Base-by-base conservation (phyloP, 2,329 filamentous ascomycete genomes). In the Aspergillus oerlinghausenensis region DNA sequence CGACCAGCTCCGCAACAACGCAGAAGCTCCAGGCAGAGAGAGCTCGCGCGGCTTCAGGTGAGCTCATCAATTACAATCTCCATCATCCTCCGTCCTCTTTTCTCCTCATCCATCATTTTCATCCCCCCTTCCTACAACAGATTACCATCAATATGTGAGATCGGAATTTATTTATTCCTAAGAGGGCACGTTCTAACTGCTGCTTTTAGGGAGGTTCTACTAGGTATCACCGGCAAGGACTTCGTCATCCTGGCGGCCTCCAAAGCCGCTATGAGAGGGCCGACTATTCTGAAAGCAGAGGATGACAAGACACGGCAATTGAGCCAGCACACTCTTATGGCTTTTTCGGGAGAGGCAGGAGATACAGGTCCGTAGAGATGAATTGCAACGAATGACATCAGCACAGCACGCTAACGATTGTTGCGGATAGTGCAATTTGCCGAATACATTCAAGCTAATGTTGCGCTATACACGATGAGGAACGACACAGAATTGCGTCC, bases 161-260 rank as follows among this genome's bases (percentile, higher is more conserved):
- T n/a, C 17, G 29, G 50, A 6, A 14, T 21, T 23, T 11, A 47
- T 1, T 14, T 26, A 17, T 47, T 23, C 6, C 11, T 2, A 14
- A 57, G 63, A 51, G 60, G 50, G 23, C 51, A 11, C 45, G 50
- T 43, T 54, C 61, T 70, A 54, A 70, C 60, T 56, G 51, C 55
- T 43, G 28, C 42, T 53, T 60, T 61, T 60, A 97, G 92, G 94
- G 94, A 99, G 86, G 90, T 97, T 75, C 84, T 99, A 74, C 85
- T 99, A 68, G 94, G 94, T 72, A 96, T 99, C 77, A 97, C 93
- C 59, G 95, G 94, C 81, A 96, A 96, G 83, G 95, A 99, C 85
- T 99, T 97, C 77, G 95, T 92, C 80, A 87, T 99, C 83, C 87
- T 99, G 75, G 94, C 92, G 70, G 90, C 94, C 69, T 97, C 92